Evolutionary conservation across 148 eudicot species (phyloP).

Genomic region (Rhododendron griersonianum): DNA sequence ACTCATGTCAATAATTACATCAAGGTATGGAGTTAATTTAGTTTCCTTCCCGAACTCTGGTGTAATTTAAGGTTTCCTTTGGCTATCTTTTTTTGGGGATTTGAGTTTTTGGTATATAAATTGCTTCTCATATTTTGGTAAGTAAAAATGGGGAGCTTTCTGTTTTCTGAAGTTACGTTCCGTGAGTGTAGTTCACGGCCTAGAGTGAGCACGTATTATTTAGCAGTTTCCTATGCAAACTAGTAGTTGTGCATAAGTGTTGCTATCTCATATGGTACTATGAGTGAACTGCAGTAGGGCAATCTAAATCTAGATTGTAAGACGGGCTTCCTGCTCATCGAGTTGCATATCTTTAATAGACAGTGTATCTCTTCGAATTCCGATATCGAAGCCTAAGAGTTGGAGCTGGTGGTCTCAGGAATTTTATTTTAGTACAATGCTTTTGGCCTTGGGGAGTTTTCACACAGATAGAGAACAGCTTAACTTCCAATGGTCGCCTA

Average conservation of each 20-base stretch:
- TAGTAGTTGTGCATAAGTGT: not conserved
- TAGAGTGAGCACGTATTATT: not conserved
- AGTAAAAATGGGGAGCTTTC: not conserved
- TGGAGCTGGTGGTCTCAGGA: not conserved
- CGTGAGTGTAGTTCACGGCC: not conserved
- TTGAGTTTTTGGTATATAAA: not conserved
- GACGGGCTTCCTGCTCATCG: not conserved
- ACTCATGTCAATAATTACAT: slow-evolving; percentile 50
- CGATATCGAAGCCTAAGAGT: not conserved
- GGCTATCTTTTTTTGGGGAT: not conserved
- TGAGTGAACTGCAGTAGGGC: not conserved
- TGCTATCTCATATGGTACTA: not conserved
- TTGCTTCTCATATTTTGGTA: not conserved
- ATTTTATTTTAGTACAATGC: not conserved
- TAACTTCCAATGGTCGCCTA: not conserved
- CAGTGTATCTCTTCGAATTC: not conserved
- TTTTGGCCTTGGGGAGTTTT: not conserved
- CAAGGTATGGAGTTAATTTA: slow-evolving; percentile 22
- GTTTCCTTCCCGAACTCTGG: not conserved
- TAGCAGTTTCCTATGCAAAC: not conserved
- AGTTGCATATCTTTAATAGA: not conserved
- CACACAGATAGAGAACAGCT: not conserved
- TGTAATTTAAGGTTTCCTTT: not conserved
- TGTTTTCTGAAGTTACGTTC: not conserved
- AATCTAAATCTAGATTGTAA: not conserved